Percentiles rank a stretch among this genome's conserved stretches.
Evolutionary conservation across 257 asterid genomes (phyloP).

Genomic region (Nyctanthes arbortristis): DNA sequence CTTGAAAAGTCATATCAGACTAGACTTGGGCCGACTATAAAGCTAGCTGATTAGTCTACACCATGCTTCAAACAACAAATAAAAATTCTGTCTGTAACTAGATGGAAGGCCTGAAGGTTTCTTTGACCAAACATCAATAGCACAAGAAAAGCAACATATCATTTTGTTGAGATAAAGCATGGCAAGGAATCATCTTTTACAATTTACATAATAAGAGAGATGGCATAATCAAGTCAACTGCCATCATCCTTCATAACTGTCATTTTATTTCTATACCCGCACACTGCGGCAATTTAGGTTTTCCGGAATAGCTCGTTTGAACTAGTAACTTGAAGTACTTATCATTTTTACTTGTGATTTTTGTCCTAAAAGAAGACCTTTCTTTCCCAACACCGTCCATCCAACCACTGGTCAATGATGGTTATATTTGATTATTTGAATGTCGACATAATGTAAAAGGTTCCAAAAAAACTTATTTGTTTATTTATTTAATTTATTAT

Average conservation of each 20-base stretch:
- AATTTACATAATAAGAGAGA: background rate
- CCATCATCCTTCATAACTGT: conserved; percentile 19
- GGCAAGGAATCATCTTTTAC: conserved; percentile 11
- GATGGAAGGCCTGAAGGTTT: background rate
- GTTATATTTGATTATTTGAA: no score
- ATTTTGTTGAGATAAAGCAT: background rate
- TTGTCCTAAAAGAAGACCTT: no score
- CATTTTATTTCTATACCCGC: background rate
- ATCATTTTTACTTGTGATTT: no score
- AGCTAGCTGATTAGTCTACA: no score
- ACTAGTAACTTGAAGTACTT: no score
- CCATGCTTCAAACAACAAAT: background rate
- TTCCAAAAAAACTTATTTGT: no score
- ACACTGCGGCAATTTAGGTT: background rate
- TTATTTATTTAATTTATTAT: no score
- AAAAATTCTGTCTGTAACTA: background rate
- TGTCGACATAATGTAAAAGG: no score
- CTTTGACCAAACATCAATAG: background rate
- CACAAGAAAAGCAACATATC: background rate
- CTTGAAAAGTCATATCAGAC: background rate
- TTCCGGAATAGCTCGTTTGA: background rate
- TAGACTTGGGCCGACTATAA: no score
- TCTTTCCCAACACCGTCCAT: no score
- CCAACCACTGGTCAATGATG: no score
- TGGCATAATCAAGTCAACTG: conserved; percentile 13